These are phyloP conservation scores for Protomyces arabidopsidicola DNA, from an alignment of 1,139 yeast genomes.

Conservation along the genomic window DNA sequence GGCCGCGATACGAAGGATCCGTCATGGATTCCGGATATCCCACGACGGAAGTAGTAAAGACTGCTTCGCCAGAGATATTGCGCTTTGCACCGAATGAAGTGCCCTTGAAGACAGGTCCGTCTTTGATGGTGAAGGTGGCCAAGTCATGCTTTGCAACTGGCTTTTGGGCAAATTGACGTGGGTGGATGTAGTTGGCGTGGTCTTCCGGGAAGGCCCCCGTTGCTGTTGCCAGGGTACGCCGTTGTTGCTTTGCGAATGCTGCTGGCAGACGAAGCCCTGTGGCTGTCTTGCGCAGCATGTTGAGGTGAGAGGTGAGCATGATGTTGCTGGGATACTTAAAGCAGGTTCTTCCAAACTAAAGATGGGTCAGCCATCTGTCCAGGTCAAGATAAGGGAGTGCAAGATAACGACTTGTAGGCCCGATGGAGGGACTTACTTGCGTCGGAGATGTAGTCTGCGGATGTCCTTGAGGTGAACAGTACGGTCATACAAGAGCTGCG, in stretches of 20 bases:
- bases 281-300: not conserved
- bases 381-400: not conserved
- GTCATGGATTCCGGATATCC: conserved; percentile 99
- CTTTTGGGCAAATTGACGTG: conserved; percentile 24
- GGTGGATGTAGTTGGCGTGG: conserved; percentile 23
- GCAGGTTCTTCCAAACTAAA: not conserved
- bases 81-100: conserved; percentile 91
- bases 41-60: conserved; percentile 91
- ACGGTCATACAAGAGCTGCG: not conserved
- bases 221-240: not conserved
- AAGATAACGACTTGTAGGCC: too few species aligned
- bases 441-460: conserved; percentile 1
- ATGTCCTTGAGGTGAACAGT: not conserved
- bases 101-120: conserved; percentile 92
- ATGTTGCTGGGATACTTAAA: not conserved
- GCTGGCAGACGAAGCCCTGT: not conserved
- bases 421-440: not conserved
- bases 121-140: conserved; percentile 85
- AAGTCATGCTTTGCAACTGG: conserved; percentile 49
- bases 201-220: not conserved
- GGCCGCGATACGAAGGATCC: conserved; percentile 95
- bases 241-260: not conserved
- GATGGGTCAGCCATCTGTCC: not conserved
- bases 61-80: conserved; percentile 93
- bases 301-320: not conserved